Conservation (phyloP, 768 basidiomycete genomes). For the Leucosporidium yakuticum region DNA sequence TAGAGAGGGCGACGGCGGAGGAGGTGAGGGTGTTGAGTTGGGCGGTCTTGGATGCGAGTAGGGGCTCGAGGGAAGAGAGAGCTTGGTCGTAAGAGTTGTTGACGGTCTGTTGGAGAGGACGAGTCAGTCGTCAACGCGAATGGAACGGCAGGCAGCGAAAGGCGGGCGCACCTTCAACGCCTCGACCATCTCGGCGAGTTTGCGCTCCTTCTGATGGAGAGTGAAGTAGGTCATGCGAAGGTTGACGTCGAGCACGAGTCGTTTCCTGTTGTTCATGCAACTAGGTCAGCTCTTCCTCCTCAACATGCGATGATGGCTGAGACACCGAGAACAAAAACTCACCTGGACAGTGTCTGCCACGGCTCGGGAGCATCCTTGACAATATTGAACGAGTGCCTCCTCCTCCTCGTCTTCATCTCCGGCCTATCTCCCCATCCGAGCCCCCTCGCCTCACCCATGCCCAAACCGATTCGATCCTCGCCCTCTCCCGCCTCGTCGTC, state of each 20-base stretch:
- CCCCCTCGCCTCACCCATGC: not conserved
- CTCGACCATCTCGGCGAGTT: not conserved
- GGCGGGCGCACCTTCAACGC: not conserved
- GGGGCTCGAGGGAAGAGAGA: not conserved
- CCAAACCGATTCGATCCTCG: not conserved
- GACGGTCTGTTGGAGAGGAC: not conserved
- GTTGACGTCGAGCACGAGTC: conserved; percentile 1
- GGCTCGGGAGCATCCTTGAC: not conserved
- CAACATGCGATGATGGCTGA: too few relatives aligned
- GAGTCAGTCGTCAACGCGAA: not conserved
- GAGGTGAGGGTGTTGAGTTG: not conserved
- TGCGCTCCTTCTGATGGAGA: not conserved
- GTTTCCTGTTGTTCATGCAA: not conserved
- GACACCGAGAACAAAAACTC: too few relatives aligned
- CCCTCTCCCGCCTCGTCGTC: not conserved
- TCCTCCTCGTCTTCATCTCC: not conserved
- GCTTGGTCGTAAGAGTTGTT: conserved; percentile 11
- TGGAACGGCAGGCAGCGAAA: not conserved
- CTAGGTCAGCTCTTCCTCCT: not conserved
- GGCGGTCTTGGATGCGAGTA: not conserved
- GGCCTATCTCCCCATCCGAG: not conserved
- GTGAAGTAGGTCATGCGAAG: not conserved
- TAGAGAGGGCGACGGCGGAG: not conserved
- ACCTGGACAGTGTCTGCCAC: conserved; percentile 1
- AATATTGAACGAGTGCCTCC: not conserved